Evolutionary conservation across 768 basidiomycete species (phyloP), one percentile per base, ranked within the genome.

Genomic region (Dictyophora rubrovolvata): DNA sequence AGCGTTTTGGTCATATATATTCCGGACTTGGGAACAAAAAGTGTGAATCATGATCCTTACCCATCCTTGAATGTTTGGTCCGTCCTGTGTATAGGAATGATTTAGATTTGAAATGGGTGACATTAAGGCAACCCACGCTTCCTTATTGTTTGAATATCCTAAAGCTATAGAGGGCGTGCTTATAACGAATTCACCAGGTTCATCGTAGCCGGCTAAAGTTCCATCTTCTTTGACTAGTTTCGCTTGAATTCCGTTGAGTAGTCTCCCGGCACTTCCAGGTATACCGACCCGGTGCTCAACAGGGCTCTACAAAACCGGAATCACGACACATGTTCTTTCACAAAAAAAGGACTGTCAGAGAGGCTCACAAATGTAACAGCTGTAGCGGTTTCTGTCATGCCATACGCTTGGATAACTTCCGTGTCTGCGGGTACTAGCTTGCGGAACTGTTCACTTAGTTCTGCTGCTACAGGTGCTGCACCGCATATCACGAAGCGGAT

Each of bases 41-140:
- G 21, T 35, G n/a, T n/a, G n/a, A n/a, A n/a, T n/a, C n/a, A n/a
- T n/a, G 22, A 22, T 64, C 74, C n/a, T 61, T 61, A 85, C 82
- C 86, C 86, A 61, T 86, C 75, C 12, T 81, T 62, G 65, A 87
- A 89, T 0, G 83, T 84, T 61, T 87, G 84, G 58, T 74, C 78
- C 5, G 86, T 87, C 37, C 86, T 87, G 58, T 8, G 5, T 14
- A 55, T 3, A 56, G 60, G 2, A 21, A n/a, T 36, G 52, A n/a
- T 46, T 12, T 52, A n/a, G 57, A 28, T 3, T 33, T 9, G 5
- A 28, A 11, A 33, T 54, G 48, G n/a, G 22, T 12, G 36, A 52
- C 17, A 28, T 10, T n/a, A 17, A 48, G n/a, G 18, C 73, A 2
- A 28, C 81, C 64, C 66, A 86, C 85, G 85, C 85, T 68, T 80